phyloP scores from a whole-genome alignment of 805 yeast genomes.

The Metschnikowia aberdeeniae region DNA sequence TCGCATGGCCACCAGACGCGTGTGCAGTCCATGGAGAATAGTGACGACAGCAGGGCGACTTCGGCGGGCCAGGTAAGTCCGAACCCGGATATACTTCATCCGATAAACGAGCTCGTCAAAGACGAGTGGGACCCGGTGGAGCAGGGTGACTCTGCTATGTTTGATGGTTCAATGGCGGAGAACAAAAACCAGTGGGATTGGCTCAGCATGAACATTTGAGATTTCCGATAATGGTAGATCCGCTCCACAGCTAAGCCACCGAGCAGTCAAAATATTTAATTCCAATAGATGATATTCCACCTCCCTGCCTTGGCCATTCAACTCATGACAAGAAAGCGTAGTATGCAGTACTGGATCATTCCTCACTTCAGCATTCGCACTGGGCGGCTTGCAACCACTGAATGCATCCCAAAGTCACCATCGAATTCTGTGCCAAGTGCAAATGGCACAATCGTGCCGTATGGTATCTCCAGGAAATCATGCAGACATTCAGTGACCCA shows the following conservation, averaged over 20 bases:
- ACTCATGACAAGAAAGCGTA: too few relatives aligned
- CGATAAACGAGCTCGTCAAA: constrained; percentile 11
- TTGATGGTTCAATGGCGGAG: constrained; percentile 10
- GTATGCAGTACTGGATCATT: too few relatives aligned
- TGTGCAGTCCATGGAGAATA: constrained; percentile 4
- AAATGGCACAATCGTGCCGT: constrained; percentile 86
- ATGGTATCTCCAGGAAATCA: constrained; percentile 81
- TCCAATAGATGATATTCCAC: too few relatives aligned
- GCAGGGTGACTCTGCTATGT: constrained; percentile 13
- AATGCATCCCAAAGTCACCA: constrained; percentile 53
- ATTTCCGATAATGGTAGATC: neutral
- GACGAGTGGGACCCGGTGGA: constrained; percentile 19
- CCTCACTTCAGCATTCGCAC: neutral
- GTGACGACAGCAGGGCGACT: neutral
- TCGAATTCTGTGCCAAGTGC: constrained; percentile 76
- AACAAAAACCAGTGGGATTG: constrained; percentile 40
- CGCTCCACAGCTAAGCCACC: too few relatives aligned
- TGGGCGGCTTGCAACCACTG: neutral
- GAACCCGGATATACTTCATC: constrained; percentile 5
- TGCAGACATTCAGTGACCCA: constrained; percentile 70
- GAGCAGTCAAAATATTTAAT: too few relatives aligned
- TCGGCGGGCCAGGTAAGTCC: neutral
- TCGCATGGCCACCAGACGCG: neutral
- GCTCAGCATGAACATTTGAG: constrained; percentile 39
- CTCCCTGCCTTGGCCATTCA: too few relatives aligned